phyloP scores from a whole-genome alignment of 2,329 filamentous ascomycete genomes.

The Colletotrichum australisinense region DNA sequence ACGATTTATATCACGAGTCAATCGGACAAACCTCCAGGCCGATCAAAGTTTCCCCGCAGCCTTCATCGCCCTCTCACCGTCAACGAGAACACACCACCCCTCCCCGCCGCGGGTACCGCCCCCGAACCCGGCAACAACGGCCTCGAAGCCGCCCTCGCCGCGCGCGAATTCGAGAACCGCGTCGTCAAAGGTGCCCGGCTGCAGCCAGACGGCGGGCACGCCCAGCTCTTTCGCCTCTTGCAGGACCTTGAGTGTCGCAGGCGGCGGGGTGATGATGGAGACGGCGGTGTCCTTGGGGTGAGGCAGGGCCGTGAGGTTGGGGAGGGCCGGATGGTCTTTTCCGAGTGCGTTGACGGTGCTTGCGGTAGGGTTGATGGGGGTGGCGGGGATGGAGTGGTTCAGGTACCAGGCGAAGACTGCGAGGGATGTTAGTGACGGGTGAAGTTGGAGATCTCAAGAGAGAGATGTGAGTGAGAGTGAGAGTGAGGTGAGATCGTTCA shows the following conservation, averaged over 20 bases:
- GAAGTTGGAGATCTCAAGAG: neutral
- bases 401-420: slow-evolving; percentile 93
- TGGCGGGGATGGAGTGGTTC: slow-evolving; percentile 78
- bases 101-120: slow-evolving; percentile 68
- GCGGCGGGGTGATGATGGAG: slow-evolving; percentile 88
- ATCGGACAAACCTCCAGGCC: neutral
- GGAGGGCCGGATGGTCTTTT: slow-evolving; percentile 70
- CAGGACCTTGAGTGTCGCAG: slow-evolving; percentile 78
- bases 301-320: slow-evolving; percentile 73
- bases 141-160: slow-evolving; percentile 70
- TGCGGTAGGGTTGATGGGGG: slow-evolving; percentile 83
- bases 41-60: slow-evolving; percentile 63
- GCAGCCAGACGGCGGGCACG: slow-evolving; percentile 84
- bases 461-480: neutral
- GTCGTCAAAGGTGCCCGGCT: slow-evolving; percentile 89
- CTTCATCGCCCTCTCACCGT: slow-evolving; percentile 76
- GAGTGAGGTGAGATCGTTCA: neutral
- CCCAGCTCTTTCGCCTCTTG: slow-evolving; percentile 81
- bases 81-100: slow-evolving; percentile 90
- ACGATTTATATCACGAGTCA: neutral
- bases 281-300: slow-evolving; percentile 78
- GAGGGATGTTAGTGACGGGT: neutral
- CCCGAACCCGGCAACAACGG: slow-evolving; percentile 75
- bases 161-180: slow-evolving; percentile 77
- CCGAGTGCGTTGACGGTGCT: slow-evolving; percentile 65